Evolutionary conservation across 148 eudicot genomes (phyloP).

Genomic region (Silene conica): DNA sequence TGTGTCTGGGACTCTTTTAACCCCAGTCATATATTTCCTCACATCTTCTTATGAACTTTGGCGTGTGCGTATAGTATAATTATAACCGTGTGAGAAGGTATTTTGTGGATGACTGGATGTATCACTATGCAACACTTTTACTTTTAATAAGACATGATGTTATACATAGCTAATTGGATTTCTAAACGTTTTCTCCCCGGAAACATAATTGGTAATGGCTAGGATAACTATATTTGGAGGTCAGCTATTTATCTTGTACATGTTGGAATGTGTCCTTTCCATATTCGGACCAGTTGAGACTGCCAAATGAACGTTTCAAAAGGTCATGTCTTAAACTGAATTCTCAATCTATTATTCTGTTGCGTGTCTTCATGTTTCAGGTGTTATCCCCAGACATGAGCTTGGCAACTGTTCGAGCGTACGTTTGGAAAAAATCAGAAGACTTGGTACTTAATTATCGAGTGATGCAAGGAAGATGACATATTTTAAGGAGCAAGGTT

Average conservation of each 20-base stretch:
- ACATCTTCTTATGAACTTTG: background rate
- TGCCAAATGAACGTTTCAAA: background rate
- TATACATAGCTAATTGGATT: background rate
- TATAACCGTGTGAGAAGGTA: too few species aligned
- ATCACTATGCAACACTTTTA: background rate
- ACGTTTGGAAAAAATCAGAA: conserved; percentile 90
- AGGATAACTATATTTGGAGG: background rate
- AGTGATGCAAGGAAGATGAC: conserved; percentile 56
- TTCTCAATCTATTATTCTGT: background rate
- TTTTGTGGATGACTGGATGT: background rate
- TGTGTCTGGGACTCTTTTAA: background rate
- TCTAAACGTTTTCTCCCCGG: background rate
- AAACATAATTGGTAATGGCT: background rate
- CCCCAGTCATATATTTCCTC: too few species aligned
- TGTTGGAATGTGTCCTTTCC: background rate
- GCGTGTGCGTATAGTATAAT: background rate
- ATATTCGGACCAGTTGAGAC: background rate
- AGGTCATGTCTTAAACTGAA: background rate
- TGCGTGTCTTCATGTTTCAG: conserved; percentile 34
- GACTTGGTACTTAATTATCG: conserved; percentile 84
- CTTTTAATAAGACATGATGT: background rate
- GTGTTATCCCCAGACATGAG: conserved; percentile 93
- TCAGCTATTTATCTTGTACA: background rate
- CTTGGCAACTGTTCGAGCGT: conserved; percentile 85
- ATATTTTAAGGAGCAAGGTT: conserved; percentile 24